phyloP scores from a whole-genome alignment of 2,329 filamentous ascomycete species.

The Calonectria leucothoes region DNA sequence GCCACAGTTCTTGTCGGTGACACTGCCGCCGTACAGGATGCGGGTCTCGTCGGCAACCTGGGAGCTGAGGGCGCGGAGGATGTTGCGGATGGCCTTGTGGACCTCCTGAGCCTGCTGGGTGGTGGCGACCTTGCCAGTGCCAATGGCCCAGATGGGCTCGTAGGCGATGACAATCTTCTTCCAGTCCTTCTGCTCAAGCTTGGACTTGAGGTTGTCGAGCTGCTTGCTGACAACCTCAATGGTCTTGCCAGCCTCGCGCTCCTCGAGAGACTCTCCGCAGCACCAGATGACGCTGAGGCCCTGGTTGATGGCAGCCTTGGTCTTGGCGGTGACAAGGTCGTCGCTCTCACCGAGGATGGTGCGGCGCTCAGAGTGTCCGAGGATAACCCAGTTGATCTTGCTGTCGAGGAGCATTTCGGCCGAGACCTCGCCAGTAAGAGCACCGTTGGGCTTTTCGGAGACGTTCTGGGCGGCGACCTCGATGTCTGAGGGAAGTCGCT shows the following conservation, averaged over 20 bases:
- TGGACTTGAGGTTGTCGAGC: constrained; percentile 82
- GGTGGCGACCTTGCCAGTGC: constrained; percentile 92
- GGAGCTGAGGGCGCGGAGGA: constrained; percentile 82
- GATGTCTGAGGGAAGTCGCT: constrained; percentile 79
- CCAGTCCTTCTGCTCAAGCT: constrained; percentile 81
- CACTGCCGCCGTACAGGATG: constrained; percentile 96
- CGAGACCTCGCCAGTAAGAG: constrained; percentile 97
- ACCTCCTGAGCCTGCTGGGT: constrained; percentile 94
- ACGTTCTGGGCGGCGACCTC: constrained; percentile 97
- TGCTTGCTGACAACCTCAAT: constrained; percentile 87
- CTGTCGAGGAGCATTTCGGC: constrained; percentile 91
- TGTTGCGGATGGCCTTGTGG: constrained; percentile 90
- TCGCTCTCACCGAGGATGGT: constrained; percentile 90
- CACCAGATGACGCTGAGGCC: constrained; percentile 95
- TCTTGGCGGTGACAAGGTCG: constrained; percentile 89
- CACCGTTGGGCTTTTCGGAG: constrained; percentile 95
- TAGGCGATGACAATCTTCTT: constrained; percentile 95
- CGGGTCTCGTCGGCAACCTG: constrained; percentile 86
- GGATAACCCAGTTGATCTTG: constrained; percentile 88
- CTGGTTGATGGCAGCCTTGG: constrained; percentile 89
- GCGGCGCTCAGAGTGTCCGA: constrained; percentile 95
- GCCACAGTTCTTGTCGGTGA: constrained; percentile 97
- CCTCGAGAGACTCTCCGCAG: constrained; percentile 94
- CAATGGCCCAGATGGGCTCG: constrained; percentile 97
- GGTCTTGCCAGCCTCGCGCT: constrained; percentile 88